Evolutionary conservation across 148 eudicot genomes (phyloP).

Genomic region (Limonium bicolor): DNA sequence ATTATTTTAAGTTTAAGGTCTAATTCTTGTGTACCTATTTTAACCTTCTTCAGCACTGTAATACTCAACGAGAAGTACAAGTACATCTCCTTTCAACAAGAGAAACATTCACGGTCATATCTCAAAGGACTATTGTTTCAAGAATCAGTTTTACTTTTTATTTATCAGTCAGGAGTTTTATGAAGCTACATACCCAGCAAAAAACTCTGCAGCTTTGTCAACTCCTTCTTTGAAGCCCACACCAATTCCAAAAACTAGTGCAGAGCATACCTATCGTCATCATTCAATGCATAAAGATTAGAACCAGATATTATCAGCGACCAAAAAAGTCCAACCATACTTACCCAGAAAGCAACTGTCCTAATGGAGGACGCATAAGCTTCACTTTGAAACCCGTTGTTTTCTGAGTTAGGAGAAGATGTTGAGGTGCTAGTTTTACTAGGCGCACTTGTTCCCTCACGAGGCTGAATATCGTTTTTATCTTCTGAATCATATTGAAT

Average conservation of each 20-base stretch:
- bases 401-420: constrained; percentile 19
- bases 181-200: constrained; percentile 67
- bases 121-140: too few relatives aligned
- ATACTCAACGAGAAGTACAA: too few relatives aligned
- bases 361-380: constrained; percentile 33
- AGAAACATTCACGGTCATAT: too few relatives aligned
- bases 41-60: too few relatives aligned
- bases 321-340: constrained; percentile 10
- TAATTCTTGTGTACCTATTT: too few relatives aligned
- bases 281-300: too few relatives aligned
- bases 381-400: constrained; percentile 14
- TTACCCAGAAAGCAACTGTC: constrained; percentile 76
- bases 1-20: too few relatives aligned
- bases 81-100: too few relatives aligned
- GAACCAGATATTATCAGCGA: not conserved
- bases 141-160: too few relatives aligned
- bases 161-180: not conserved
- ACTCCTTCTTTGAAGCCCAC: constrained; percentile 76
- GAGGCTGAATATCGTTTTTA: constrained; percentile 18
- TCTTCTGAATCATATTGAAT: constrained; percentile 26
- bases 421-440: constrained; percentile 13
- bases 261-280: constrained; percentile 52
- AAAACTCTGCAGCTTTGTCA: constrained; percentile 90
- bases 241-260: constrained; percentile 83
- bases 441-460: constrained; percentile 13